phyloP scores from a whole-genome alignment of 176 grass and related monocot species.

The Rhynchospora breviuscula region DNA sequence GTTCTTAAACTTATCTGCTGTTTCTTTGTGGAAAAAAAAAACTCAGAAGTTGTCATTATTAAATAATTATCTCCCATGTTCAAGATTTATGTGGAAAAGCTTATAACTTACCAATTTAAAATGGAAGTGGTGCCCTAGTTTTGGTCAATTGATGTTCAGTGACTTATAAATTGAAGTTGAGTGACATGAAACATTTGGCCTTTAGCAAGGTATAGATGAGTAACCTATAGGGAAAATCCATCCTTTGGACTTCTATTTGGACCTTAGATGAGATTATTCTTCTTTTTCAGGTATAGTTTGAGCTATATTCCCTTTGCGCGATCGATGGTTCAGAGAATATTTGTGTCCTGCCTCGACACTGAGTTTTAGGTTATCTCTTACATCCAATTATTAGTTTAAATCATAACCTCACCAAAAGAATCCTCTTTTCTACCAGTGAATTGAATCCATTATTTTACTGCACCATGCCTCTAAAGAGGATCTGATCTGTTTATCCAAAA shows the following conservation, averaged over 20 bases:
- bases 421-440: background rate
- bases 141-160: background rate
- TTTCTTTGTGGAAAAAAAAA: background rate
- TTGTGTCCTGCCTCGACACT: slow-evolving; percentile 87
- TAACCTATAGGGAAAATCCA: background rate
- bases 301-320: slow-evolving; percentile 99
- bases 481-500: background rate
- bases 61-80: background rate
- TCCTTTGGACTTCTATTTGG: background rate
- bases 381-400: background rate
- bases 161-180: background rate
- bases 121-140: background rate
- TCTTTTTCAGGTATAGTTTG: slow-evolving; percentile 90
- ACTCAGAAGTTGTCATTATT: background rate
- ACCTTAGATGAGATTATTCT: slow-evolving; percentile 7
- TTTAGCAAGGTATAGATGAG: background rate
- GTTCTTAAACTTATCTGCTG: background rate
- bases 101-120: background rate
- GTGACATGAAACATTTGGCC: background rate
- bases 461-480: background rate
- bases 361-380: slow-evolving; percentile 60
- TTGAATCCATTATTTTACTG: background rate
- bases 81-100: background rate
- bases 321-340: slow-evolving; percentile 77
- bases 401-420: background rate